A percentile compares a stretch with the other conserved stretches of the same genome.
Evolutionary conservation across 2,329 filamentous ascomycete genomes (phyloP).

Genomic region (Pyrenochaeta sp.): DNA sequence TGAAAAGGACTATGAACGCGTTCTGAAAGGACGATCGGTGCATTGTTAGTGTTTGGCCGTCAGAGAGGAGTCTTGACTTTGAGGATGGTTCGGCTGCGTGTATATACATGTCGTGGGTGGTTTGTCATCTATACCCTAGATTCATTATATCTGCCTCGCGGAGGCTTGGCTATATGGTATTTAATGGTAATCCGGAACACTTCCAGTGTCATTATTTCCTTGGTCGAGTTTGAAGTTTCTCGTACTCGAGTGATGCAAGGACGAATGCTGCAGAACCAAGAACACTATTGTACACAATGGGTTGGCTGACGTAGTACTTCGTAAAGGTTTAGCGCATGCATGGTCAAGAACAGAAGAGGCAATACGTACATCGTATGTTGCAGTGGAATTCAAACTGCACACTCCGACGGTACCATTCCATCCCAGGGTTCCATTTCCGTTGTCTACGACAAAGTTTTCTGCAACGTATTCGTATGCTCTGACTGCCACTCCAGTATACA

Average conservation of each 20-base stretch:
- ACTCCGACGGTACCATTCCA: slow-evolving; percentile 42
- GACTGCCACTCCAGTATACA: slow-evolving; percentile 32
- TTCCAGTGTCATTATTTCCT: no score
- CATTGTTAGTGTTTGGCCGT: no score
- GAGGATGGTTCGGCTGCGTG: not conserved
- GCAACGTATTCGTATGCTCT: slow-evolving; percentile 47
- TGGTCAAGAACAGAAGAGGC: not conserved
- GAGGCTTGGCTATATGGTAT: not conserved
- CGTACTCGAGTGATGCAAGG: slow-evolving; percentile 30
- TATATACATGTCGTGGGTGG: slow-evolving; percentile 1
- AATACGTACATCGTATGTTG: slow-evolving; percentile 31
- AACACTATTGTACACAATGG: slow-evolving; percentile 35
- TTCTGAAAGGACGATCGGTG: no score
- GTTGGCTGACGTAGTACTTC: slow-evolving; percentile 55
- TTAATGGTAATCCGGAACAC: slow-evolving; percentile 5
- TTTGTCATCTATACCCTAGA: not conserved
- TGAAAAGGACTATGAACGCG: no score
- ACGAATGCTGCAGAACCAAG: slow-evolving; percentile 33
- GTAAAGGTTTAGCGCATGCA: not conserved
- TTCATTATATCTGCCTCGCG: not conserved
- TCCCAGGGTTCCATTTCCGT: slow-evolving; percentile 32
- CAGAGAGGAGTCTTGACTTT: no score
- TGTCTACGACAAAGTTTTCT: slow-evolving; percentile 26
- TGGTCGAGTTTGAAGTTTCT: no score
- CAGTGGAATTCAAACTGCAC: slow-evolving; percentile 33